Percentiles rank a stretch among this genome's conserved stretches.
These are phyloP conservation scores for Ustilago shanxiensis DNA, from an alignment of 1,284 basidiomycete genomes.

Conservation along the genomic window DNA sequence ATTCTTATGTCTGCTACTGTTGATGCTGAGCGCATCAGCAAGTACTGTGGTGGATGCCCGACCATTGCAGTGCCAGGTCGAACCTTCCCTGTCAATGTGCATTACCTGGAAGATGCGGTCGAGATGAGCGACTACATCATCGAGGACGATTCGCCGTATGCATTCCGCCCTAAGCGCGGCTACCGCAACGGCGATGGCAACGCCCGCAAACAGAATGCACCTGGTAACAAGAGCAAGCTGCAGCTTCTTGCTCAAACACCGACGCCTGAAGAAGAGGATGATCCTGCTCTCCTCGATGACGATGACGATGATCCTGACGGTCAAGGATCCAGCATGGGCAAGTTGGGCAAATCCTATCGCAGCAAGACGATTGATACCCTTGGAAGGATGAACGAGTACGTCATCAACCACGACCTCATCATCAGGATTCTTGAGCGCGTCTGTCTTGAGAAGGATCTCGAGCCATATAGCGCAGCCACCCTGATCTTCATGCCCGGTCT, in stretches of 20 bases:
- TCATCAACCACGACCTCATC: conserved; percentile 77
- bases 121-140: conserved; percentile 88
- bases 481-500: conserved; percentile 92
- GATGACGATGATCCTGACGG: conserved; percentile 77
- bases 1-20: conserved; percentile 98
- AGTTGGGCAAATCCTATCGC: conserved; percentile 76
- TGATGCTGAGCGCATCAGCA: conserved; percentile 91
- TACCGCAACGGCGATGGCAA: conserved; percentile 33
- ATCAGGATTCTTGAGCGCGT: conserved; percentile 85
- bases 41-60: conserved; percentile 91
- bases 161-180: conserved; percentile 70
- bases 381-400: conserved; percentile 87
- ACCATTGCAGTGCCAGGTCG: conserved; percentile 84
- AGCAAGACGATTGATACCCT: conserved; percentile 81
- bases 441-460: conserved; percentile 78
- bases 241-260: conserved; percentile 74
- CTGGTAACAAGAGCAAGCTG: conserved; percentile 75
- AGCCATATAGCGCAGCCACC: conserved; percentile 81
- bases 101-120: conserved; percentile 92
- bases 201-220: conserved; percentile 52
- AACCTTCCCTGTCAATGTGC: conserved; percentile 93
- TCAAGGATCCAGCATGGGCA: conserved; percentile 69
- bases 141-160: conserved; percentile 82
- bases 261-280: conserved; percentile 77
- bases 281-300: conserved; percentile 80